Evolutionary conservation across 2,329 filamentous ascomycete species (phyloP), one percentile per base, ranked within the genome.

Genomic region (Xylaria sp.): DNA sequence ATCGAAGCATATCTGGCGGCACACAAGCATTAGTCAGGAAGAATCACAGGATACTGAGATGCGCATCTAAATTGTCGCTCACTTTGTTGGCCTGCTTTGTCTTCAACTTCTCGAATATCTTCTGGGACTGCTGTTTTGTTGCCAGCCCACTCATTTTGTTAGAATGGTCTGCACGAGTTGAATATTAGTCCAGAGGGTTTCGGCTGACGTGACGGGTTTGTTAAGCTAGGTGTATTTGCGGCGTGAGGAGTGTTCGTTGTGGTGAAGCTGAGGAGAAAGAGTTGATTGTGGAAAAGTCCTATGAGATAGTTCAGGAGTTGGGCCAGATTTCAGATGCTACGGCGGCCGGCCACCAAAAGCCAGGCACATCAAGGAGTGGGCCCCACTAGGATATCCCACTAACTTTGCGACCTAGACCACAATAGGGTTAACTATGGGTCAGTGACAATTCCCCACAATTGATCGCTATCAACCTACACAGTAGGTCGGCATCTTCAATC

Each of bases 51-150:
- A 9, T 10, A 1, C 22, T 15, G 20, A 22, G 44, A n/a, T 25
- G 11, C 33, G 29, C 15, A 13, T 31, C 25, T 42, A 47, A 22
- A 53, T 38, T 75, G 17, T 73, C 71, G 71, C 85, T 76, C 82
- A 96, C 94, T 88, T 96, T 97, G 85, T 99, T 99, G 68, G 94
- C 93, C 67, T 90, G 89, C 85, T 97, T 97, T 65, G 90, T 87
- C 87, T 97, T 97, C 79, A 98, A 84, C 85, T 97, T 97, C 85
- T 97, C 92, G 83, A 99, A 99, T 81, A 99, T 93, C 83, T 94
- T 95, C 80, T 95, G 92, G 82, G 95, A 97, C 85, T 98, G 90
- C 79, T 93, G 89, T 86, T 98, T 99, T 60, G 92, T 91, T 78
- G 96, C 96, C 74, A 91, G 84, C 77, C 81, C 85, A 79, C 84